A percentile compares a stretch with the other conserved stretches of the same genome.
phyloP scores from a whole-genome alignment of 768 basidiomycete species.

The Exsudoporus frostii region DNA sequence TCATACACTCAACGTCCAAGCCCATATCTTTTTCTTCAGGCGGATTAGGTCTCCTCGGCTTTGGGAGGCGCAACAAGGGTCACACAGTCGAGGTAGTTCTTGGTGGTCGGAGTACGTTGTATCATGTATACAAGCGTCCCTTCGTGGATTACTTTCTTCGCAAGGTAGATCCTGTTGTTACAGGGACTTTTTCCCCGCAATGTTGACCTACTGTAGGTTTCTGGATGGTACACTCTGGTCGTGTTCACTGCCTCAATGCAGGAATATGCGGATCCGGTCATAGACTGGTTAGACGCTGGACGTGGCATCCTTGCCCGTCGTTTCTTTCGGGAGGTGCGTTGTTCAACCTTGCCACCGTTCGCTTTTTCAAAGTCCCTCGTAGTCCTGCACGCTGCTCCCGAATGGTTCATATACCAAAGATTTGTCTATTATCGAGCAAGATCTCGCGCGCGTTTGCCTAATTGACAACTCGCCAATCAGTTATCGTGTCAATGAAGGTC shows the following conservation, averaged over 20 bases:
- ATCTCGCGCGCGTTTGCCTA: conserved; percentile 90
- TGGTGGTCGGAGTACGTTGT: conserved; percentile 83
- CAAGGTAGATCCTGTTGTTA: conserved; percentile 52
- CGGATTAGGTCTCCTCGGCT: conserved; percentile 61
- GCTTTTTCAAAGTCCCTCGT: conserved; percentile 3
- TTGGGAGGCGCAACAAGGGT: conserved; percentile 58
- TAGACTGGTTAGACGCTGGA: conserved; percentile 97
- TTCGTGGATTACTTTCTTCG: conserved; percentile 94
- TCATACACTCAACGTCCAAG: conserved; percentile 95
- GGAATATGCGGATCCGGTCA: conserved; percentile 99
- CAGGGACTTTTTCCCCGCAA: background rate
- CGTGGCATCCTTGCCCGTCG: conserved; percentile 86
- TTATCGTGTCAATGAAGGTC: conserved; percentile 91
- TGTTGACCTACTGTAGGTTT: conserved; percentile 60
- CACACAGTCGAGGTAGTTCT: conserved; percentile 93
- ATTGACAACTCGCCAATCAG: conserved; percentile 95
- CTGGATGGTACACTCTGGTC: conserved; percentile 97
- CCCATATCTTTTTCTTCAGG: conserved; percentile 50
- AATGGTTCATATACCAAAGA: conserved; percentile 97
- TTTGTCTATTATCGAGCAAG: conserved; percentile 79
- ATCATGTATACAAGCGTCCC: conserved; percentile 98
- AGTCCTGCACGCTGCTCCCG: conserved; percentile 91
- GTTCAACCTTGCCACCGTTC: background rate
- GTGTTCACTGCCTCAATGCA: conserved; percentile 99
- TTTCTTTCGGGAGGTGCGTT: conserved; percentile 85